Base-by-base conservation (phyloP, 108 stramenopile species). In the Skeletonema grethae region DNA sequence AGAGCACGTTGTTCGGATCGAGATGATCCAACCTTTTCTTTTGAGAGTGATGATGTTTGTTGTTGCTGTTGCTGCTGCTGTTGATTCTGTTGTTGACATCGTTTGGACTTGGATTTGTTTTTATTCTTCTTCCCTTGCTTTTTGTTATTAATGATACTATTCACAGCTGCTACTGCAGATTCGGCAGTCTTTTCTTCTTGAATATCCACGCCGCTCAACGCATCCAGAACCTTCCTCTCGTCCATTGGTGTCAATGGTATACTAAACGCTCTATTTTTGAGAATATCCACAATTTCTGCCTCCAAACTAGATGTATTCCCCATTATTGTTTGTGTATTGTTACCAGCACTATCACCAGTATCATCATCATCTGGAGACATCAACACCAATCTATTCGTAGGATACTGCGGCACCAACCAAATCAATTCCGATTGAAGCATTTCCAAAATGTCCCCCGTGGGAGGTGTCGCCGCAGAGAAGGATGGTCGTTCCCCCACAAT, bases 341-440 rank as follows among this genome's bases (percentile, higher is more conserved):
- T 31, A 5, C 30, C 30, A 15, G 28, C 0, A 35, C 10, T 2
- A 30, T 39, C 18, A 39, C 18, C 41, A 41, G 13, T 4, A 8
- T 59, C 64, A 45, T 59, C 57, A 41, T 50, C 50, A 53, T 53
- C 45, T 15, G 69, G 65, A 64, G 64, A 45, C 68, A 81, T 81
- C 56, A 73, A 85, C 35, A 83, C 46, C 32, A 90, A 70, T 72
- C 87, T 74, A n/a, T 85, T 68, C 8, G 87, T 76, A 16, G 86
- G 79, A 69, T 88, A 87, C 12, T 84, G 82, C 9, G 93, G 93
- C 7, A 79, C 83, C 50, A 91, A 65, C 93, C 93, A 94, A 70
- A 88, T 72, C 18, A 94, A 70, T 63, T 94, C 90, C 10, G 85
- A 76, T n/a, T 89, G 90, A 22, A 88, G 62, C 35, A 75, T 70